These are phyloP conservation scores for Stentor roeselii DNA, from an alignment of 73 alveolate species.

Conservation along the genomic window DNA sequence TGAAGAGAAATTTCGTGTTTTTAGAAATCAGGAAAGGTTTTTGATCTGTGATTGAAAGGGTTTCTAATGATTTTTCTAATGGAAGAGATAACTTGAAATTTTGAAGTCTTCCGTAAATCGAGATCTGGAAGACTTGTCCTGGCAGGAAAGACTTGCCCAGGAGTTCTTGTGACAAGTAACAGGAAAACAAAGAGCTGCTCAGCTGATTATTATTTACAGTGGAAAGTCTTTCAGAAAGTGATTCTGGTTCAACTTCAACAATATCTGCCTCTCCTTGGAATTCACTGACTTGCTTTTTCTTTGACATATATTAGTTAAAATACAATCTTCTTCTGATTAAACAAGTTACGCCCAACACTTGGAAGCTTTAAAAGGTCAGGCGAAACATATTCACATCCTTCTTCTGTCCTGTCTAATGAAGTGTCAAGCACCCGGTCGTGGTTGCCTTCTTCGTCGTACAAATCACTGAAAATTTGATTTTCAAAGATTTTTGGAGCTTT, in stretches of 20 bases:
- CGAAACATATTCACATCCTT: too few relatives aligned
- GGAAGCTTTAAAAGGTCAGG: not conserved
- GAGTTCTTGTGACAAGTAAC: not conserved
- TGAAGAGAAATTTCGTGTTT: slow-evolving; percentile 20
- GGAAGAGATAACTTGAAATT: not conserved
- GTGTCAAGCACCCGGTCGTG: slow-evolving; percentile 5
- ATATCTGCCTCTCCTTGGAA: not conserved
- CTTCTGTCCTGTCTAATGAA: not conserved
- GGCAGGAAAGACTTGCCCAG: not conserved
- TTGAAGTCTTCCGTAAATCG: slow-evolving; percentile 10
- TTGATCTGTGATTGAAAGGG: not conserved
- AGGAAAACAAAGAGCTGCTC: not conserved
- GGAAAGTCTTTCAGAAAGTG: not conserved
- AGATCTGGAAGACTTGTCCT: not conserved
- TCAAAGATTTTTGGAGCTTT: slow-evolving; percentile 3
- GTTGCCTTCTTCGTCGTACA: slow-evolving; percentile 14
- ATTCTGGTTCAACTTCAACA: not conserved
- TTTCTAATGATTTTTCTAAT: not conserved
- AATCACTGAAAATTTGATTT: slow-evolving; percentile 2
- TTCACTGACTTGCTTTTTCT: not conserved
- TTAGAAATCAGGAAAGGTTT: slow-evolving; percentile 14
- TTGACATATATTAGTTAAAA: not conserved
- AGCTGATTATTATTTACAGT: not conserved
- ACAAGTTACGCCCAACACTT: not conserved
- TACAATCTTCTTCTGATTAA: too few relatives aligned